Percentiles rank a stretch among this genome's conserved stretches.
Evolutionary conservation across 2,329 filamentous ascomycete species (phyloP).

Genomic region (Microthyrium microscopicum): DNA sequence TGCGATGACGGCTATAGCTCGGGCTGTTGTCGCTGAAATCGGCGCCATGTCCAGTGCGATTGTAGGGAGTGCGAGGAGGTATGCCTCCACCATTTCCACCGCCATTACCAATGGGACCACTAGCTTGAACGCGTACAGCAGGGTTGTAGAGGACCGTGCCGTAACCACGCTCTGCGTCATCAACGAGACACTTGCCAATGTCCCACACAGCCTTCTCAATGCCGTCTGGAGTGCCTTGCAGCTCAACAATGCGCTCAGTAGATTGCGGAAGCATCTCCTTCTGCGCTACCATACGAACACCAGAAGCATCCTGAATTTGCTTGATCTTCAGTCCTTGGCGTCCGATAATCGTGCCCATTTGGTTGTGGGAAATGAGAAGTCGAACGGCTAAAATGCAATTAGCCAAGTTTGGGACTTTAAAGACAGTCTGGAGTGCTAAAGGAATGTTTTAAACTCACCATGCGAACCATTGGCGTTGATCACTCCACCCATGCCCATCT

Average conservation of each 20-base stretch:
- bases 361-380: slow-evolving; percentile 96
- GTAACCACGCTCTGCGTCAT: slow-evolving; percentile 94
- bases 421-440: too few species aligned
- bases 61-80: slow-evolving; percentile 31
- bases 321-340: slow-evolving; percentile 96
- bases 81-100: slow-evolving; percentile 29
- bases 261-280: slow-evolving; percentile 99
- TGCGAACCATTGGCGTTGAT: slow-evolving; percentile 81
- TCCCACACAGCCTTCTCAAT: slow-evolving; percentile 97
- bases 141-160: slow-evolving; percentile 97
- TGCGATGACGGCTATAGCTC: slow-evolving; percentile 50
- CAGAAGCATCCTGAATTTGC: slow-evolving; percentile 92
- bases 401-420: neutral
- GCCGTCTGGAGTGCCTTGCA: slow-evolving; percentile 85
- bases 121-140: slow-evolving; percentile 66
- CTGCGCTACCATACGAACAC: slow-evolving; percentile 96
- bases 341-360: slow-evolving; percentile 99
- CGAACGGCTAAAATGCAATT: slow-evolving; percentile 55
- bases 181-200: slow-evolving; percentile 94
- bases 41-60: slow-evolving; percentile 87
- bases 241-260: slow-evolving; percentile 92
- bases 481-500: slow-evolving; percentile 90
- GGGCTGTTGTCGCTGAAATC: slow-evolving; percentile 79
- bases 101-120: slow-evolving; percentile 32
- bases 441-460: slow-evolving; percentile 44